phyloP scores from a whole-genome alignment of 2,329 filamentous ascomycete genomes.

The Nigrospora sphaerica region DNA sequence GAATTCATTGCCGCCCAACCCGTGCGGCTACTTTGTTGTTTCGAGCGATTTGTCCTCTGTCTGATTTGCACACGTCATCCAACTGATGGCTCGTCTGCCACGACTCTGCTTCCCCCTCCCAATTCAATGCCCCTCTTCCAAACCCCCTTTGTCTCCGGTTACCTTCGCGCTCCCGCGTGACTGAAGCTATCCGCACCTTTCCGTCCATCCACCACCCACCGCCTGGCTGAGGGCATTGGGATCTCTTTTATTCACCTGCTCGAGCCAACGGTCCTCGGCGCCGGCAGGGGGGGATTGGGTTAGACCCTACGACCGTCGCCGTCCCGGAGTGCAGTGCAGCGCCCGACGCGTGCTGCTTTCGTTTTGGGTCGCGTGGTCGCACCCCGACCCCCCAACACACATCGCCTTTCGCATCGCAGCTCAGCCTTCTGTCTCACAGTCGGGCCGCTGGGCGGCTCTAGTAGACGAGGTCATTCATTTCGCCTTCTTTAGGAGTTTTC shows the following conservation, averaged over 20 bases:
- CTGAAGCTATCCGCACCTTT: constrained; percentile 22
- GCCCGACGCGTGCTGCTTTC: constrained; percentile 1
- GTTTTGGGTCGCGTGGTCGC: constrained; percentile 6
- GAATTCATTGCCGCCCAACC: constrained; percentile 9
- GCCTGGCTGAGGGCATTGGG: background rate
- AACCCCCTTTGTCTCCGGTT: too few species aligned
- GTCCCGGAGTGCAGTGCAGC: too few species aligned
- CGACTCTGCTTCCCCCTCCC: too few species aligned
- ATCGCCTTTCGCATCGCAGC: constrained; percentile 8
- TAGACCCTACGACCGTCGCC: too few species aligned
- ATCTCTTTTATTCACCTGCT: background rate
- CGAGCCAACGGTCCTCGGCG: too few species aligned
- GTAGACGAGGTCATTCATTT: constrained; percentile 3
- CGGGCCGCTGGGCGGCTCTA: constrained; percentile 4
- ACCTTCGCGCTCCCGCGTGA: too few species aligned
- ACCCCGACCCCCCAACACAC: background rate
- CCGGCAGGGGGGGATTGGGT: too few species aligned
- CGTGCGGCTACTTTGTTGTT: background rate
- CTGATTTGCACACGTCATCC: too few species aligned
- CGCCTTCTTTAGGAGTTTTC: constrained; percentile 10
- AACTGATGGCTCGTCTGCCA: too few species aligned
- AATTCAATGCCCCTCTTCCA: too few species aligned
- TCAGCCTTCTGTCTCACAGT: constrained; percentile 9
- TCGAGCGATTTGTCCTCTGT: too few species aligned
- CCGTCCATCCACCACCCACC: constrained; percentile 8